Evolutionary conservation across 169 alveolate genomes (phyloP), one percentile per base, ranked within the genome.

Genomic region (Eimeria brunetti): DNA sequence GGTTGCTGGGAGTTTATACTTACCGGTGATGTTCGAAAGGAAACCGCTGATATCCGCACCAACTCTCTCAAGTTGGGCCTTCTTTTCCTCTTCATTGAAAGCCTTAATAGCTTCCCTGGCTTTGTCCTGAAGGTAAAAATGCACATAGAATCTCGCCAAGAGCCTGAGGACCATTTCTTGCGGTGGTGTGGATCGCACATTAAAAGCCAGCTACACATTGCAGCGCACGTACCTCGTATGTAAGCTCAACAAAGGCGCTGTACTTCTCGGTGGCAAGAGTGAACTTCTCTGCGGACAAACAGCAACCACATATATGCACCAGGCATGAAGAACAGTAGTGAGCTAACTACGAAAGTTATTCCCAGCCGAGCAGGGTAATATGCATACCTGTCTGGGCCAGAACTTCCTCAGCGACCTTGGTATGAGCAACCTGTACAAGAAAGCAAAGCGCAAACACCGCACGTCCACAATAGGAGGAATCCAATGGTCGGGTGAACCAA

Each of bases 221-320:
- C 67, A 27, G n/a, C n/a, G n/a, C n/a, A 44, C 88, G 18, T 3
- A 78, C 88, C 62, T 44, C 67, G 20, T 8, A n/a, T 9, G 51
- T 18, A 30, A 38, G 30, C 4, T 16, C 44, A 56, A 83, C 53
- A 12, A 14, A 51, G 76, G 58, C 75, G 38, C 22, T 33, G 75
- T 20, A 33, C 12, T 0, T 1, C 14, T 33, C 71, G 64, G 90
- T 38, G 16, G 71, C 14, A 2, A 58, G 33, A 8, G 90, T 58
- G 24, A 58, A 24, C 60, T 58, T 95, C 97, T 62, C 90, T 51
- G 56, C 90, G 30, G 53, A 51, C 88, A 78, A 44, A 71, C 88
- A 46, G 67, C 58, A 27, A 75, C 6, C 30, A 27, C 38, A 5
- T 3, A 58, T 16, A 16, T 58, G 67, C 67, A n/a, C n/a, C n/a